Conservation (phyloP, 2,329 filamentous ascomycete species). For the Atkinsonella texensis region DNA sequence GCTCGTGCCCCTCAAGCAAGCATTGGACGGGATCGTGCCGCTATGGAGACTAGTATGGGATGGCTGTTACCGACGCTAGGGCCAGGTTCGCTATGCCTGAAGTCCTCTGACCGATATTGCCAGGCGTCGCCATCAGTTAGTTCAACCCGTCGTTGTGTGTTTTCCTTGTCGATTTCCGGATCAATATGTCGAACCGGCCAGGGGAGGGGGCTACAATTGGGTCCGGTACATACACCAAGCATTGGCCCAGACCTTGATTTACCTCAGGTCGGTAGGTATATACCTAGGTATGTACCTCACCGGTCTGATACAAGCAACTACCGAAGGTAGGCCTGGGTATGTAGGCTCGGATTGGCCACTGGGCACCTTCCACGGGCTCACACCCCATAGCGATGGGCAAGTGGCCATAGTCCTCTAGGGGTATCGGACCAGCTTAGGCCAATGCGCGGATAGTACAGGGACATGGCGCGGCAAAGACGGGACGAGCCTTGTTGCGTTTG, state of each 20-base stretch:
- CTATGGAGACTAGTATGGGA: background rate
- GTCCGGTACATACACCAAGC: no score
- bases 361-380: no score
- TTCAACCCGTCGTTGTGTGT: background rate
- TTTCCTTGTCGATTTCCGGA: no score
- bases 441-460: conserved; percentile 4
- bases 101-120: background rate
- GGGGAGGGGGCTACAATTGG: no score
- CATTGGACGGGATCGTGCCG: background rate
- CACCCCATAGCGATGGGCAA: no score
- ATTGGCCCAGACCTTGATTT: no score
- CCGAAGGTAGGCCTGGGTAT: no score
- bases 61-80: background rate
- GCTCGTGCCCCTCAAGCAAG: background rate
- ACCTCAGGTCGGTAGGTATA: no score
- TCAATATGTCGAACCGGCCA: no score
- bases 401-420: background rate
- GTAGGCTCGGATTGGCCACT: no score
- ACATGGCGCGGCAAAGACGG: conserved; percentile 18
- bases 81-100: background rate
- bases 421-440: background rate
- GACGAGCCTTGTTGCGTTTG: conserved; percentile 21
- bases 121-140: background rate
- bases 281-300: no score
- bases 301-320: no score